A percentile compares a stretch with the other conserved stretches of the same genome.
Evolutionary conservation across 306 rosid species (phyloP).

Genomic region (Dicorynia guianensis): DNA sequence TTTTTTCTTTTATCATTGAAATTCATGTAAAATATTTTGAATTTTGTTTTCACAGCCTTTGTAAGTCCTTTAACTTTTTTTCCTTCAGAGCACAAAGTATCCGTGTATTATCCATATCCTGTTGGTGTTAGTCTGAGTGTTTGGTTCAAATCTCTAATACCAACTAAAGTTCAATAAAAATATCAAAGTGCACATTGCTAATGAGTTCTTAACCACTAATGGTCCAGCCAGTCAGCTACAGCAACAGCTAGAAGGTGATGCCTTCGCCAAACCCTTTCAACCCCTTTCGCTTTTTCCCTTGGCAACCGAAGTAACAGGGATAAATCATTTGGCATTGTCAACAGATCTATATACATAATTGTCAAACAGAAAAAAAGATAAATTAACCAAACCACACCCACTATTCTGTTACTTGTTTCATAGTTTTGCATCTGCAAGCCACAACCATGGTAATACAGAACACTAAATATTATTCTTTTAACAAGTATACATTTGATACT

Average conservation of each 20-base stretch:
- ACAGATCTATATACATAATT: not conserved
- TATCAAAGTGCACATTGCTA: too few relatives aligned
- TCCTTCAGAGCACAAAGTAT: too few relatives aligned
- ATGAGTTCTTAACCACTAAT: too few relatives aligned
- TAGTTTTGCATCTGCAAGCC: constrained; percentile 37
- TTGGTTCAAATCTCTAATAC: too few relatives aligned
- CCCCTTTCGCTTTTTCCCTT: too few relatives aligned
- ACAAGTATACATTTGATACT: constrained; percentile 38
- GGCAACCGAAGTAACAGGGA: not conserved
- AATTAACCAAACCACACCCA: constrained; percentile 28
- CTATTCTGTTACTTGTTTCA: constrained; percentile 29
- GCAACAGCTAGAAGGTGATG: not conserved
- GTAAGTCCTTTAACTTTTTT: too few relatives aligned
- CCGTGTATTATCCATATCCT: too few relatives aligned
- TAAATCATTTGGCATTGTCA: not conserved
- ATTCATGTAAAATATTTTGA: too few relatives aligned
- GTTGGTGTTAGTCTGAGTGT: too few relatives aligned
- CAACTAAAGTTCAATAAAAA: too few relatives aligned
- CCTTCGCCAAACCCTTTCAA: not conserved
- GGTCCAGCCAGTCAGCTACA: constrained; percentile 6
- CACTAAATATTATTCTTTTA: constrained; percentile 11
- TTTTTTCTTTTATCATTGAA: too few relatives aligned
- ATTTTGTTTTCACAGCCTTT: too few relatives aligned
- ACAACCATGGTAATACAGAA: constrained; percentile 22
- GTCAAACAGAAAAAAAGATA: constrained; percentile 19